phyloP scores from a whole-genome alignment of 495 filamentous ascomycete species.

The Podospora conica region DNA sequence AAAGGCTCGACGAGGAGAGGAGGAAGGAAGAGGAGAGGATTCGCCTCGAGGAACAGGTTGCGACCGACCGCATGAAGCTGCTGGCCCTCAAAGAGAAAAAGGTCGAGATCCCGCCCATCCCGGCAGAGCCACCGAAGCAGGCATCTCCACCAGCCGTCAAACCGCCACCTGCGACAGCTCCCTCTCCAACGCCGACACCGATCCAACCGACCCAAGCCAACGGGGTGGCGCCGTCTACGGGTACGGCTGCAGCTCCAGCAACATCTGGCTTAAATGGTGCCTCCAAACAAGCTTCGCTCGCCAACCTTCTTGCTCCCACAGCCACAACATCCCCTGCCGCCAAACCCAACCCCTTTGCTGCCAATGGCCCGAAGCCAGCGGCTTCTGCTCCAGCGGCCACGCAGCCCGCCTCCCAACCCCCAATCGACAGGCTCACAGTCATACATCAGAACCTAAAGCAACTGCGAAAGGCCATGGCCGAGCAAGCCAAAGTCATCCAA shows the following conservation, averaged over 20 bases:
- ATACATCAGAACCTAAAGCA: conserved; percentile 70
- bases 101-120: conserved; percentile 34
- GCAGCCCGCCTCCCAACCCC: background rate
- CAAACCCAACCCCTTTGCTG: conserved; percentile 4
- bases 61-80: conserved; percentile 37
- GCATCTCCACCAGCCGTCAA: background rate
- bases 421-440: conserved; percentile 50
- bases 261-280: background rate
- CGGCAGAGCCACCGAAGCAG: conserved; percentile 2
- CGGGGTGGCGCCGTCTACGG: background rate
- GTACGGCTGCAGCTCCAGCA: background rate
- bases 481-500: conserved; percentile 40
- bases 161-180: background rate
- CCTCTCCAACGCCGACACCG: background rate
- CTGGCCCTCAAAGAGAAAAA: conserved; percentile 38
- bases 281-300: background rate
- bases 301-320: background rate
- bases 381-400: background rate
- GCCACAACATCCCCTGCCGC: background rate
- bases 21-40: conserved; percentile 49
- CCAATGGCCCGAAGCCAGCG: background rate
- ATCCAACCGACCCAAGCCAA: background rate
- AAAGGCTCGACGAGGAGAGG: conserved; percentile 43
- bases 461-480: conserved; percentile 52
- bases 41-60: conserved; percentile 34